phyloP scores from a whole-genome alignment of 768 basidiomycete species.

The Guyanaporus albipodus region DNA sequence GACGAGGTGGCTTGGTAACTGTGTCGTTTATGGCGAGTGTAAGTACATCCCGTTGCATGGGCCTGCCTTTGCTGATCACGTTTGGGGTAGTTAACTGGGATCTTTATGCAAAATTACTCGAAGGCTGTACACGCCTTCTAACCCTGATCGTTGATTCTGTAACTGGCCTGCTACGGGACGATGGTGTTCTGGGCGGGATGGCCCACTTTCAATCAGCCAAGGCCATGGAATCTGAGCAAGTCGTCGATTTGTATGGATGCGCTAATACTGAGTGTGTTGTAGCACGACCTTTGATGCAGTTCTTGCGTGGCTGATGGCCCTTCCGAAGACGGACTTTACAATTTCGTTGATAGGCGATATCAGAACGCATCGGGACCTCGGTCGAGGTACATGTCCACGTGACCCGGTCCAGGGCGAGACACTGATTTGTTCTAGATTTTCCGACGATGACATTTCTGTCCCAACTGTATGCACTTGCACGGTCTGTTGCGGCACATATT shows the following conservation, averaged over 20 bases:
- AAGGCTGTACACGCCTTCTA: conserved; percentile 38
- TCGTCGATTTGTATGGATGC: conserved; percentile 1
- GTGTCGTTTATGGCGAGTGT: conserved; percentile 43
- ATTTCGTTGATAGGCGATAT: conserved; percentile 22
- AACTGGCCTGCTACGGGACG: conserved; percentile 27
- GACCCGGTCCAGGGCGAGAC: background rate
- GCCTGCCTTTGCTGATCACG: background rate
- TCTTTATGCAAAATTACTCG: conserved; percentile 44
- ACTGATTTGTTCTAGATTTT: conserved; percentile 24
- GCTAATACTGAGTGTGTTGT: background rate
- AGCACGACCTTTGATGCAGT: conserved; percentile 26
- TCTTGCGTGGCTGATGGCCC: conserved; percentile 23
- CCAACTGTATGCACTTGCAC: conserved; percentile 42
- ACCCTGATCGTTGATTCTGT: conserved; percentile 35
- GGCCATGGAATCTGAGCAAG: conserved; percentile 41
- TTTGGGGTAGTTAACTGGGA: conserved; percentile 52
- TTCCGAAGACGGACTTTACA: conserved; percentile 17
- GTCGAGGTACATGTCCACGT: conserved; percentile 20
- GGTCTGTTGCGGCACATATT: conserved; percentile 27
- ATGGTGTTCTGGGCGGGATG: conserved; percentile 26
- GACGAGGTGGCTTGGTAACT: conserved; percentile 21
- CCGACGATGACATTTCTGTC: conserved; percentile 44
- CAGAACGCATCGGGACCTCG: conserved; percentile 21
- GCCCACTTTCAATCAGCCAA: conserved; percentile 33
- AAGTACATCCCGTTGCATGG: conserved; percentile 19